Evolutionary conservation across 2,329 filamentous ascomycete species (phyloP).

Genomic region (Talaromyces atroroseus): DNA sequence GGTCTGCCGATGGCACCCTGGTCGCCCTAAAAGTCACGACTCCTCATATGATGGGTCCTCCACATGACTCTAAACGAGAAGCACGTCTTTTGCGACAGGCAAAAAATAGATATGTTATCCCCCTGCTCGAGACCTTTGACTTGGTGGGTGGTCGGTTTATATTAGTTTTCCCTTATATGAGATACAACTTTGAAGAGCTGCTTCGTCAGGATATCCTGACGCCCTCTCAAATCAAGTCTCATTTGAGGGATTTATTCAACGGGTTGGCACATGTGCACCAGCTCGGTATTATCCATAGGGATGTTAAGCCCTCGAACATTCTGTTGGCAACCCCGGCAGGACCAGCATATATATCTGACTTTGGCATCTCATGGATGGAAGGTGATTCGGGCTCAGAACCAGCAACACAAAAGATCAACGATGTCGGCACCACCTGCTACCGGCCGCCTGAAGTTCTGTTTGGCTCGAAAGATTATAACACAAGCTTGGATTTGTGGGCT

Average conservation of each 20-base stretch:
- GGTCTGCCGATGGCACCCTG: slow-evolving; percentile 36
- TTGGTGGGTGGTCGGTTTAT: slow-evolving; percentile 67
- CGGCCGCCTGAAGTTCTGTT: slow-evolving; percentile 87
- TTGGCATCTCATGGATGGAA: slow-evolving; percentile 83
- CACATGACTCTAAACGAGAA: slow-evolving; percentile 78
- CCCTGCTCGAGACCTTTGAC: slow-evolving; percentile 65
- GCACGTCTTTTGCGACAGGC: slow-evolving; percentile 64
- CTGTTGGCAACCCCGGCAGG: slow-evolving; percentile 63
- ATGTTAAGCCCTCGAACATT: slow-evolving; percentile 89
- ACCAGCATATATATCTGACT: slow-evolving; percentile 78
- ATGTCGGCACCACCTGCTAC: slow-evolving; percentile 90
- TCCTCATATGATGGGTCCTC: slow-evolving; percentile 65
- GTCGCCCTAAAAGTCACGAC: slow-evolving; percentile 83
- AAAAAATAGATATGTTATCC: slow-evolving; percentile 53
- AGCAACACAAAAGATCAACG: slow-evolving; percentile 67
- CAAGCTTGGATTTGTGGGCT: slow-evolving; percentile 81
- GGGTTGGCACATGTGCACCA: slow-evolving; percentile 68
- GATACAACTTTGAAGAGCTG: slow-evolving; percentile 64
- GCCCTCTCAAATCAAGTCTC: slow-evolving; percentile 36
- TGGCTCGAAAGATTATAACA: slow-evolving; percentile 67
- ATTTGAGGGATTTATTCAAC: slow-evolving; percentile 63
- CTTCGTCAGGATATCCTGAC: slow-evolving; percentile 47
- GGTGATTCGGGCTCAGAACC: slow-evolving; percentile 56
- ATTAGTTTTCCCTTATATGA: slow-evolving; percentile 80
- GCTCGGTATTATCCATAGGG: slow-evolving; percentile 78